phyloP scores from a whole-genome alignment of 768 basidiomycete species.

The Rhizopogon vinicolor region DNA sequence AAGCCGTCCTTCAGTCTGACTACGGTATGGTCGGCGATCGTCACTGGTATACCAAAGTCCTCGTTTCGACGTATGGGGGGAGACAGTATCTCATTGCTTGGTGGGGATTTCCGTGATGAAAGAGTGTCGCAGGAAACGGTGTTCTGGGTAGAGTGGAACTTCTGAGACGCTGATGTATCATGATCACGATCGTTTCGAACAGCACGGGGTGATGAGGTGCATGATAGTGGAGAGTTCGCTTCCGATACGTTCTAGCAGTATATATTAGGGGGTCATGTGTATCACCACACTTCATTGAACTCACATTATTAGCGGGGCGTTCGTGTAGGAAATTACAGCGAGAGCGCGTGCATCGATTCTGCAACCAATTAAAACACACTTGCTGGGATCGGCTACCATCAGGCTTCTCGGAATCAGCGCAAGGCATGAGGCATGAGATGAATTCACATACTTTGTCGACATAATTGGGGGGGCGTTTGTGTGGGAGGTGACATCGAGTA shows the following conservation, averaged over 20 bases:
- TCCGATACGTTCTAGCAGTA: neutral
- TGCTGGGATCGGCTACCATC: neutral
- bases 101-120: neutral
- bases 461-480: neutral
- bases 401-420: neutral
- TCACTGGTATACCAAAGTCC: constrained; percentile 12
- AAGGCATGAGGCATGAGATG: no score
- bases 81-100: neutral
- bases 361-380: neutral
- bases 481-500: fast-evolving
- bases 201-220: no score
- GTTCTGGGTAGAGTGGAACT: neutral
- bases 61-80: neutral
- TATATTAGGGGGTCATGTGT: neutral
- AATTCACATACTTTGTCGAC: neutral
- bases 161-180: neutral
- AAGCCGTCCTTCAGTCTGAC: constrained; percentile 61
- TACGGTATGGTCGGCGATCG: constrained; percentile 49
- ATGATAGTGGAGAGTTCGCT: neutral
- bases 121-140: neutral
- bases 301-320: neutral
- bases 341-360: neutral
- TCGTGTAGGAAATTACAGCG: neutral
- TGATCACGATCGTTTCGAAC: no score
- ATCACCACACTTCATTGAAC: neutral